These are phyloP conservation scores for Trametes meyenii DNA, from an alignment of 768 basidiomycete species.

Conservation along the genomic window DNA sequence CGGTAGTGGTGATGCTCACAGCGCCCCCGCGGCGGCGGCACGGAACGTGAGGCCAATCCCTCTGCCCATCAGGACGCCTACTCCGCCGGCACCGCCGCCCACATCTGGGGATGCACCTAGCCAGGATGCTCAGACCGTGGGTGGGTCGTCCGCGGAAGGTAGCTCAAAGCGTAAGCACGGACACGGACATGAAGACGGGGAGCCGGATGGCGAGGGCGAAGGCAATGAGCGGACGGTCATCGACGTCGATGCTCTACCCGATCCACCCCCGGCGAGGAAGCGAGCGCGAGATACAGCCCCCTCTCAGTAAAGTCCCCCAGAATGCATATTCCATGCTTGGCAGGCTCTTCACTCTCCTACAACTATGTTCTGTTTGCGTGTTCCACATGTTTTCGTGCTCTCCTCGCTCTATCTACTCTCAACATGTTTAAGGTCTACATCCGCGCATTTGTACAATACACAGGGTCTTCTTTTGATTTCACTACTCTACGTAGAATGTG, in stretches of 20 bases:
- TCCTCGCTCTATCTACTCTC: not conserved
- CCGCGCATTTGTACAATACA: not conserved
- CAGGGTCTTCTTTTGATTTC: not conserved
- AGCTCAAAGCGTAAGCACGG: not conserved
- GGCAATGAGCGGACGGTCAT: not conserved
- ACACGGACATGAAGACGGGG: conserved; percentile 16
- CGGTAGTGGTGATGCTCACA: not conserved
- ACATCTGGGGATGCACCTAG: too few relatives aligned
- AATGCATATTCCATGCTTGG: too few relatives aligned
- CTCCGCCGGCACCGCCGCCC: too few relatives aligned
- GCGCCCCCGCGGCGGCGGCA: too few relatives aligned
- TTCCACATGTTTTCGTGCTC: not conserved
- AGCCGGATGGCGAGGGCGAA: conserved; percentile 1
- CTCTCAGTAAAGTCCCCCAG: not conserved
- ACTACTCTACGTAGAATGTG: too few relatives aligned
- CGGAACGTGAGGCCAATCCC: too few relatives aligned
- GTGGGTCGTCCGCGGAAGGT: too few relatives aligned
- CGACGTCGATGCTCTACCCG: conserved; percentile 2
- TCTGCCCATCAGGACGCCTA: too few relatives aligned
- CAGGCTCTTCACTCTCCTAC: not conserved
- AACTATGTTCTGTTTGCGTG: not conserved
- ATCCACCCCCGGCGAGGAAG: conserved; percentile 14
- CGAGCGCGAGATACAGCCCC: not conserved
- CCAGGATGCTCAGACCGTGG: too few relatives aligned
- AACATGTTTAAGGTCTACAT: not conserved